These are phyloP conservation scores for Trichocomaceae sp. DNA, from an alignment of 2,329 filamentous ascomycete species.

Conservation along the genomic window DNA sequence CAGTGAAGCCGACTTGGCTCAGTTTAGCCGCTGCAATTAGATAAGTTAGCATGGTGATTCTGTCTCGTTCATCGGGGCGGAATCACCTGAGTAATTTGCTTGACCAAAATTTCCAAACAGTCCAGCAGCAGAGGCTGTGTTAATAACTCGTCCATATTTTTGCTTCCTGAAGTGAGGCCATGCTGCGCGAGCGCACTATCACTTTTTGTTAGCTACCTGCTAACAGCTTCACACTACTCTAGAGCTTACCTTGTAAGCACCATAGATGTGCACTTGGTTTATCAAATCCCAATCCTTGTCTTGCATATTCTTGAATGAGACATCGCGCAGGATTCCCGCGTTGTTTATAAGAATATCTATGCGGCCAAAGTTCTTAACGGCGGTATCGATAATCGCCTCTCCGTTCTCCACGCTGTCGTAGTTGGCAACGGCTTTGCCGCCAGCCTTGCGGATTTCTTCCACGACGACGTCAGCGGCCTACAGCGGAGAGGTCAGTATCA, in stretches of 20 bases:
- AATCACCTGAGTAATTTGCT: slow-evolving; percentile 75
- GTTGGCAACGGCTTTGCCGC: slow-evolving; percentile 95
- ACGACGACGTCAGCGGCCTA: slow-evolving; percentile 53
- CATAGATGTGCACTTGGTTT: slow-evolving; percentile 84
- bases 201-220: slow-evolving; percentile 18
- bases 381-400: slow-evolving; percentile 77
- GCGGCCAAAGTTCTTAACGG: slow-evolving; percentile 51
- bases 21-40: slow-evolving; percentile 73
- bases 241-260: slow-evolving; percentile 68
- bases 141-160: slow-evolving; percentile 95
- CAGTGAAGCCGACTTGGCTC: slow-evolving; percentile 90
- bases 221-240: background rate
- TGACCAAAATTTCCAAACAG: slow-evolving; percentile 95
- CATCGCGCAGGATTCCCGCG: slow-evolving; percentile 86
- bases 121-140: slow-evolving; percentile 92
- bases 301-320: slow-evolving; percentile 98
- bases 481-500: slow-evolving; percentile 31
- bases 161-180: slow-evolving; percentile 99
- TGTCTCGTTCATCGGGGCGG: background rate
- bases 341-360: slow-evolving; percentile 97
- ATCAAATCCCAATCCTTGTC: slow-evolving; percentile 96
- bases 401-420: slow-evolving; percentile 81
- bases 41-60: slow-evolving; percentile 18
- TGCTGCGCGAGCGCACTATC: slow-evolving; percentile 72
- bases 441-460: slow-evolving; percentile 60